A percentile compares a stretch with the other conserved stretches of the same genome.
phyloP scores from a whole-genome alignment of 2,329 filamentous ascomycete species.

The Sporothrix mexicana region DNA sequence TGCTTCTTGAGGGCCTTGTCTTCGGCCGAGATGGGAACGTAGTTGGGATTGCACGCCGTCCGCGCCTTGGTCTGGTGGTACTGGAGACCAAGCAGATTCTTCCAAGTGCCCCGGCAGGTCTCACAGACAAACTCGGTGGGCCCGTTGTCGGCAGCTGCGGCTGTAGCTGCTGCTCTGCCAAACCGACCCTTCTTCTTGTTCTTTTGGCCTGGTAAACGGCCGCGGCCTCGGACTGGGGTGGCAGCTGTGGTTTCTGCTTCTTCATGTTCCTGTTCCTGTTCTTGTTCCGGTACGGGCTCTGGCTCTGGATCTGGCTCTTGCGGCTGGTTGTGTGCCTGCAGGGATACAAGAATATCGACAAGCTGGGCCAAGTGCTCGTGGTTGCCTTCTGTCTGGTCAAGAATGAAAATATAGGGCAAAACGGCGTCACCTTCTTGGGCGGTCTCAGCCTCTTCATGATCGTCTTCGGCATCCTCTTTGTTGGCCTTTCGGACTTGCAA shows the following conservation, averaged over 20 bases:
- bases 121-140: slow-evolving; percentile 53
- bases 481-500: slow-evolving; percentile 33
- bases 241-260: neutral
- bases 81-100: slow-evolving; percentile 63
- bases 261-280: neutral
- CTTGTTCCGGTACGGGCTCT: too few species aligned
- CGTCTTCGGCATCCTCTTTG: neutral
- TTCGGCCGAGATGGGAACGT: slow-evolving; percentile 42
- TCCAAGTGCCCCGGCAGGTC: slow-evolving; percentile 61
- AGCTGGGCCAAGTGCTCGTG: slow-evolving; percentile 34
- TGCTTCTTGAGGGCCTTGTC: neutral
- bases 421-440: neutral
- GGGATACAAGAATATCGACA: slow-evolving; percentile 29
- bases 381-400: slow-evolving; percentile 34
- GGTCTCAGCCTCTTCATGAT: neutral
- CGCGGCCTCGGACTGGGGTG: neutral
- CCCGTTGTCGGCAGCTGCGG: neutral
- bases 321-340: neutral
- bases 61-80: slow-evolving; percentile 64
- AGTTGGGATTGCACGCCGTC: slow-evolving; percentile 59
- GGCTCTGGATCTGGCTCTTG: neutral
- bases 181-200: neutral
- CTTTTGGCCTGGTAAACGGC: neutral
- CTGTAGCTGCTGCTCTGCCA: neutral
- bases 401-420: slow-evolving; percentile 40